Evolutionary conservation across 495 filamentous ascomycete species (phyloP).

Genomic region (Podospora pseudopauciseta): DNA sequence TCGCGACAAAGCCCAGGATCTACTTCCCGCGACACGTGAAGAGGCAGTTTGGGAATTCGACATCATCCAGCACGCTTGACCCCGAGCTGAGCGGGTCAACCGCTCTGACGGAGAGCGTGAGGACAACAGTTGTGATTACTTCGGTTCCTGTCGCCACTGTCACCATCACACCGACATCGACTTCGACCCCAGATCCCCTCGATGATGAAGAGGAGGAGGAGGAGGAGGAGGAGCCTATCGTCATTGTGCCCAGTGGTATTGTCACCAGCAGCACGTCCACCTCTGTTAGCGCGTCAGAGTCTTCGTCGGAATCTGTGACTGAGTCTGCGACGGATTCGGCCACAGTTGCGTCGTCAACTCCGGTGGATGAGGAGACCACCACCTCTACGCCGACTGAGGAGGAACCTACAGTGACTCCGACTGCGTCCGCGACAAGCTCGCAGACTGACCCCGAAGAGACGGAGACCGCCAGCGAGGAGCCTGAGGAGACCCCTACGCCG

Average conservation of each 20-base stretch:
- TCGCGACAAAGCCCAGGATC: conserved; percentile 48
- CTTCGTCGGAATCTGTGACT: neutral
- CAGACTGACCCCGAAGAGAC: neutral
- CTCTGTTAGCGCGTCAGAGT: neutral
- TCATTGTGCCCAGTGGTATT: neutral
- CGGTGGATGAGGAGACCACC: neutral
- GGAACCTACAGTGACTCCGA: neutral
- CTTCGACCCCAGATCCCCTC: neutral
- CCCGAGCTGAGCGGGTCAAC: neutral
- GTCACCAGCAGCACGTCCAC: neutral
- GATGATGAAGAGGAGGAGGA: neutral
- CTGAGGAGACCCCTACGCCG: neutral
- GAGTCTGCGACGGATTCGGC: neutral
- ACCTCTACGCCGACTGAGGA: conserved; percentile 1
- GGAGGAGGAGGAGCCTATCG: neutral
- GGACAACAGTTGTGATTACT: conserved; percentile 29
- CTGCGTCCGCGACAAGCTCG: neutral
- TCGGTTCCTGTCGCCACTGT: neutral
- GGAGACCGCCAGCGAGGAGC: neutral
- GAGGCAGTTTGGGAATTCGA: conserved; percentile 49
- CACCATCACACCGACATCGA: neutral
- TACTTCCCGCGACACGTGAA: conserved; percentile 61
- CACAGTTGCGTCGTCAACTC: neutral
- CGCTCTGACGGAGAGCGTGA: conserved; percentile 23
- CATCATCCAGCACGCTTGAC: neutral